phyloP scores from a whole-genome alignment of 352 stramenopile species.

The Elongisporangium anandrum region DNA sequence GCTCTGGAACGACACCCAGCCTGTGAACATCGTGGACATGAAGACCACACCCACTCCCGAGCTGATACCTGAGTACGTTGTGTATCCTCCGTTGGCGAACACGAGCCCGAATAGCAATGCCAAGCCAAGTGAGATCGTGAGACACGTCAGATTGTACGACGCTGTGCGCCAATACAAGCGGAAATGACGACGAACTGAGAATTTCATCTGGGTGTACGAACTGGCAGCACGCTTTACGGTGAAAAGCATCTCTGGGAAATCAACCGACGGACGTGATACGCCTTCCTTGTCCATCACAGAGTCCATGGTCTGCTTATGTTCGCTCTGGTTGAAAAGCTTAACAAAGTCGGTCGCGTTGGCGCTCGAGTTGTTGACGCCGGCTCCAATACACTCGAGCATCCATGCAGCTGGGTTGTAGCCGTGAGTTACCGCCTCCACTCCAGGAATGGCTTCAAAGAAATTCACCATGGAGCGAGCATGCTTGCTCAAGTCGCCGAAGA shows the following conservation, averaged over 20 bases:
- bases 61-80: conserved; percentile 22
- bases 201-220: conserved; percentile 14
- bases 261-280: conserved; percentile 14
- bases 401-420: conserved; percentile 33
- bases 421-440: conserved; percentile 16
- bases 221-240: conserved; percentile 17
- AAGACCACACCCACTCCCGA: conserved; percentile 68
- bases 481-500: conserved; percentile 27
- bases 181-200: conserved; percentile 17
- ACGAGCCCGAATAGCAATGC: conserved; percentile 60
- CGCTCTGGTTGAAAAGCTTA: conserved; percentile 12
- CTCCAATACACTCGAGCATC: conserved; percentile 34
- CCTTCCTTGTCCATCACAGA: conserved; percentile 15
- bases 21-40: conserved; percentile 63
- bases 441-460: conserved; percentile 48
- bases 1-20: conserved; percentile 58
- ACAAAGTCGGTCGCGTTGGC: conserved; percentile 15
- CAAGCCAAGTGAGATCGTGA: conserved; percentile 47
- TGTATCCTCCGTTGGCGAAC: conserved; percentile 26
- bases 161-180: conserved; percentile 44
- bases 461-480: conserved; percentile 21
- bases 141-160: conserved; percentile 67
- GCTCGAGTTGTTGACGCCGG: conserved; percentile 22
- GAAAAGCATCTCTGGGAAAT: conserved; percentile 17
- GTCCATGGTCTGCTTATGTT: conserved; percentile 7